phyloP scores from a whole-genome alignment of 306 rosid species.

The Ormosia emarginata region DNA sequence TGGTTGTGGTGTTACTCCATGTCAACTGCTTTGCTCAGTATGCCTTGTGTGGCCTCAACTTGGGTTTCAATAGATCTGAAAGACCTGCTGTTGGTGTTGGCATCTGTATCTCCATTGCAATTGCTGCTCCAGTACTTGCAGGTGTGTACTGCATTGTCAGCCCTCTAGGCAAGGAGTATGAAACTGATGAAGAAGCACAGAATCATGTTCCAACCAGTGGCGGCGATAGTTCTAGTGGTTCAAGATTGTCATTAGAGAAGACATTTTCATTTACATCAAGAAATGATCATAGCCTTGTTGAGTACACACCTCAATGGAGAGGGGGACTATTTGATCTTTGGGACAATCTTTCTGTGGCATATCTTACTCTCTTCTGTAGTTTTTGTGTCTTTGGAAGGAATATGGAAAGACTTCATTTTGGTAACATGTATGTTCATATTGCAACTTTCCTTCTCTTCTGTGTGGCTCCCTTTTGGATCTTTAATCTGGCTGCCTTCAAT shows the following conservation, averaged over 20 bases:
- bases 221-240: neutral
- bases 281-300: constrained; percentile 31
- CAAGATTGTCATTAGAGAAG: constrained; percentile 3
- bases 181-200: constrained; percentile 38
- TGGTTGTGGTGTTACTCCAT: constrained; percentile 51
- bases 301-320: constrained; percentile 49
- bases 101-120: constrained; percentile 46
- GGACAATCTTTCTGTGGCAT: constrained; percentile 33
- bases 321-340: constrained; percentile 44
- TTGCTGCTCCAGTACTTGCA: constrained; percentile 47
- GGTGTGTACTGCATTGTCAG: constrained; percentile 42
- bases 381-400: constrained; percentile 53
- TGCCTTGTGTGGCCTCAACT: constrained; percentile 62
- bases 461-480: constrained; percentile 52
- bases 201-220: neutral
- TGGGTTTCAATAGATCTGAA: constrained; percentile 38
- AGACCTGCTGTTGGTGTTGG: constrained; percentile 49
- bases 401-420: constrained; percentile 50
- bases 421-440: constrained; percentile 51
- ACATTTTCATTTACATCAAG: constrained; percentile 31
- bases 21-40: constrained; percentile 60
- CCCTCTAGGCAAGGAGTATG: constrained; percentile 58
- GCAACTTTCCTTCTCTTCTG: constrained; percentile 48
- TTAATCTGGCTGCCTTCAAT: constrained; percentile 42
- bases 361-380: constrained; percentile 39